These are phyloP conservation scores for Panicum virgatum DNA, from an alignment of 202 grass and related monocot genomes.

Conservation along the genomic window DNA sequence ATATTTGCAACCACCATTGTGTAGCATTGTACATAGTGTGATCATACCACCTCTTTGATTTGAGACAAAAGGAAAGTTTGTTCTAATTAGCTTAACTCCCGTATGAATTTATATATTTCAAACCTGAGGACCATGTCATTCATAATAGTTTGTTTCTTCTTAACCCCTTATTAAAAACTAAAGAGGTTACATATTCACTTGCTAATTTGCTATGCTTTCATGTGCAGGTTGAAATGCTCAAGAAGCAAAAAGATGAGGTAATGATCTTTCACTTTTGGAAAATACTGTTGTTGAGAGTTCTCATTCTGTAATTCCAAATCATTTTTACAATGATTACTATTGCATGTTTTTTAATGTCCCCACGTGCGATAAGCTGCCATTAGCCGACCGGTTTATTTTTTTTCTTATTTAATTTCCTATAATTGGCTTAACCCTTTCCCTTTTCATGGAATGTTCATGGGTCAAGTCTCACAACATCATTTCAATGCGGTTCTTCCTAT, in stretches of 20 bases:
- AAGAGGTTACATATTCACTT: background rate
- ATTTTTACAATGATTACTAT: background rate
- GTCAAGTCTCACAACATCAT: background rate
- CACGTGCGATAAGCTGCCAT: background rate
- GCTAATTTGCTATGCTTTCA: slow-evolving; percentile 11
- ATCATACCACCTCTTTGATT: background rate
- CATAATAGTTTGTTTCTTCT: slow-evolving; percentile 22
- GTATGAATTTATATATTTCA: slow-evolving; percentile 4
- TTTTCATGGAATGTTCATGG: background rate
- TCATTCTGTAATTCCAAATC: background rate
- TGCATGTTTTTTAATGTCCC: background rate
- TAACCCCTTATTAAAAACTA: background rate
- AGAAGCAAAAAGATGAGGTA: slow-evolving; percentile 93
- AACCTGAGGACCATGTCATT: background rate
- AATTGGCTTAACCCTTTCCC: background rate
- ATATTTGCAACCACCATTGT: slow-evolving; percentile 15
- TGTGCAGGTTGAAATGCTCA: slow-evolving; percentile 75
- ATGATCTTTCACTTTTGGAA: slow-evolving; percentile 6
- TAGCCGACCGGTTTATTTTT: background rate
- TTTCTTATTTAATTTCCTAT: background rate
- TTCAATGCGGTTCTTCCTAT: background rate
- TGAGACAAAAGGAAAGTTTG: background rate
- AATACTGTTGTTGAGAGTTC: background rate
- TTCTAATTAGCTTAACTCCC: background rate
- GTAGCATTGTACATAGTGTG: background rate